Evolutionary conservation across 2,329 filamentous ascomycete genomes (phyloP), one percentile per base, ranked within the genome.

Genomic region (Fusarium vanettenii): DNA sequence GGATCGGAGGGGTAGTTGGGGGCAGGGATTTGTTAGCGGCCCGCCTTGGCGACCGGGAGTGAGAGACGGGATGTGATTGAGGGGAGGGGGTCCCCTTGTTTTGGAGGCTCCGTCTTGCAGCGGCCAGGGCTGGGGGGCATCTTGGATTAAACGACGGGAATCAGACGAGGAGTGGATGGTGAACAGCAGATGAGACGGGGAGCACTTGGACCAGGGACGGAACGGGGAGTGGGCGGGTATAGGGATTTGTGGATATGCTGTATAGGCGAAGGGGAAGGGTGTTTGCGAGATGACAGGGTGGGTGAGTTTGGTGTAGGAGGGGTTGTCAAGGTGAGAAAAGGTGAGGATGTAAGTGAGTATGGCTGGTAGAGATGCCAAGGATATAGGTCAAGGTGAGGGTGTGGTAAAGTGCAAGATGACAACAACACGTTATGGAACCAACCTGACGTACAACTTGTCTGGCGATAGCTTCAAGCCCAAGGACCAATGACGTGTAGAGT

Each of bases 121-220:
- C 35, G 56, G 39, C 56, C 22, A 13, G 57, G 57, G 57, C 8
- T 27, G 8, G 55, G 33, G 29, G 29, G 10, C 18, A 41, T 60
- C 33, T 41, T 39, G 56, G 18, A 9, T 20, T 60, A 41, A 13
- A 33, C 39, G 39, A 48, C 5, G 41, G 20, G 33, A 20, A 74
- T 72, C 60, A 62, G 66, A 62, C 64, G 71, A 72, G 33, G 67
- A 66, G 69, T 70, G 69, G 71, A 62, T 67, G 69, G 55, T 41
- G 60, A 72, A 63, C 66, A 70, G 66, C 60, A 73, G 63, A 64
- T 50, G 61, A 29, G 27, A 61, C 43, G 56, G 27, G 27, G 66
- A 60, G 56, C 57, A 61, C 56, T 66, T 65, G 62, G 55, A 37
- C 27, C 41, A 39, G 43, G 37, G 60, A 39, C 31, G 22, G 56